Base-by-base conservation (phyloP, 257 asterid species). In the Solanum lycopersicoides region DNA sequence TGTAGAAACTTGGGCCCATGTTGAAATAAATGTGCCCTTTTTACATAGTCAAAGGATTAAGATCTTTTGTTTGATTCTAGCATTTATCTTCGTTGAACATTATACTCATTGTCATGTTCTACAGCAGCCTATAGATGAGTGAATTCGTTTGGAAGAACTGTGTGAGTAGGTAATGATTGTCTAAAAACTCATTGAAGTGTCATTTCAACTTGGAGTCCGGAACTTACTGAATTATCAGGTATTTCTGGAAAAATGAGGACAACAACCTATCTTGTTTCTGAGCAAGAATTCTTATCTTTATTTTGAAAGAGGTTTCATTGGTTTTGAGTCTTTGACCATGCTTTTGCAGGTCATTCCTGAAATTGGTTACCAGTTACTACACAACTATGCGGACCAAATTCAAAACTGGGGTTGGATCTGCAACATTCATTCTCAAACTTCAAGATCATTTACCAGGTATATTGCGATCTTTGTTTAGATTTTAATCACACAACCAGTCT, bases 61-160 rank as follows among this genome's bases (percentile, higher is more conserved):
- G 3, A 66, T 39, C 44, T 75, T 87, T 80, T 79, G 47, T 41
- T 76, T 86, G 56, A 83, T 89, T 86, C 39, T n/a, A 14, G 50
- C 56, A 84, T 86, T 39, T 76, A 35, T 56, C 66, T 66, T 77
- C 47, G 84, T 41, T 86, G 32, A 42, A 25, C 37, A 41, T 63
- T 86, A 42, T 32, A 41, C 83, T 56, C n/a, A 76, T 93, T 85
- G 69, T 89, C 88, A 75, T 89, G 69, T 85, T 90, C 83, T 89
- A 71, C 95, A 97, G 98, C 99, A 95, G 89, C 98, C 99, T 79
- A 98, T 98, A 80, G 99, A 97, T 94, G 98, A 97, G 91, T 94
- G 99, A 89, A 95, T 97, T 84, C 92, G 97, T 84, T 89, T 97
- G 92, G 99, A 97, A 90, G 98, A 94, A 88, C 88, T 97, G 88